Percentiles rank a stretch among this genome's conserved stretches.
Evolutionary conservation across 768 basidiomycete genomes (phyloP).

Genomic region (Thelephora aurantiotincta): DNA sequence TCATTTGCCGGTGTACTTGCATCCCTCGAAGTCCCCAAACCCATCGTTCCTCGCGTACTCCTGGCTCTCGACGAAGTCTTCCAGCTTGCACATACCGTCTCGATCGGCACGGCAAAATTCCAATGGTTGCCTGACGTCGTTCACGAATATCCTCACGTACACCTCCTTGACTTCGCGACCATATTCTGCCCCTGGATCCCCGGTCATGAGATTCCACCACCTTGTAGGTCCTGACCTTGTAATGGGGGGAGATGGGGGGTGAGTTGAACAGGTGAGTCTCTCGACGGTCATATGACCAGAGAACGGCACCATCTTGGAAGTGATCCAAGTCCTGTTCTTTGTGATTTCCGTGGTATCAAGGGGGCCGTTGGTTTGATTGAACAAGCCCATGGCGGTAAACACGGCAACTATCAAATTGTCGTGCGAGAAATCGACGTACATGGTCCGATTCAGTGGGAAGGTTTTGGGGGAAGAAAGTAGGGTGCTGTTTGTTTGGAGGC

Average conservation of each 20-base stretch:
- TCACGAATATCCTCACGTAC: slow-evolving; percentile 62
- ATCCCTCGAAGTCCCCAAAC: slow-evolving; percentile 57
- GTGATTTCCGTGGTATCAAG: slow-evolving; percentile 10
- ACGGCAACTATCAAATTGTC: slow-evolving; percentile 80
- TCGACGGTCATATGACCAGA: slow-evolving; percentile 63
- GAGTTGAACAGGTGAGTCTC: slow-evolving; percentile 34
- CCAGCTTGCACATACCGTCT: slow-evolving; percentile 49
- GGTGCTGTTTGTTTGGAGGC: slow-evolving; percentile 66
- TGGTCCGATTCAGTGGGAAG: slow-evolving; percentile 52
- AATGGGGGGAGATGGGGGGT: no score
- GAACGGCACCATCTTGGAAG: slow-evolving; percentile 59
- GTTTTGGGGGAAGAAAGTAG: slow-evolving; percentile 43
- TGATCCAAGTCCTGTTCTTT: slow-evolving; percentile 29
- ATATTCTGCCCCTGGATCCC: no score
- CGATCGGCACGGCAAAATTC: slow-evolving; percentile 39
- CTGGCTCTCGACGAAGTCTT: slow-evolving; percentile 59
- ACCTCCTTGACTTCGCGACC: slow-evolving; percentile 2
- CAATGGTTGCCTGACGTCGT: slow-evolving; percentile 54
- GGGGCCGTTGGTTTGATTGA: slow-evolving; percentile 8
- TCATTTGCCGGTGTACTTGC: slow-evolving; percentile 13
- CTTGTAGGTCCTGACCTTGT: no score
- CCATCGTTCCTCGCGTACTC: slow-evolving; percentile 53
- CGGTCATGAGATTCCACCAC: no score
- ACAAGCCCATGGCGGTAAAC: slow-evolving; percentile 41
- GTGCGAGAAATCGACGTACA: slow-evolving; percentile 75